Base-by-base conservation (phyloP, 192 early-diverging fungal genomes). In the Coemansia sp. region DNA sequence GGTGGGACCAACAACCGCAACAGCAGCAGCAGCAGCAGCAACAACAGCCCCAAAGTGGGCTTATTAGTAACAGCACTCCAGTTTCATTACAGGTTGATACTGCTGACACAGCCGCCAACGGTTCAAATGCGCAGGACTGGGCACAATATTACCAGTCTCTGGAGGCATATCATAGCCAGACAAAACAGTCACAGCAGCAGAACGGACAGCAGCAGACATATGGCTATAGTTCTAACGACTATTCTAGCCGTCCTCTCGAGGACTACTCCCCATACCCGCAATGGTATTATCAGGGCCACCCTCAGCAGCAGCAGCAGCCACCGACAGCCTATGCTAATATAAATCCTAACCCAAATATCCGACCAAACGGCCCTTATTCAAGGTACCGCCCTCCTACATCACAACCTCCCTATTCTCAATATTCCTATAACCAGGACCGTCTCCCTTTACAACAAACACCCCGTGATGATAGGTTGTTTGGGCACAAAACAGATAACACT, bases 111-210 rank as follows among this genome's bases (percentile, higher is more conserved):
- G 31, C 28, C 20, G 10, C 67, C 55, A 15, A 18, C 33, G 16
- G 31, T 20, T 56, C 53, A 7, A 33, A 56, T 33, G 59, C 68
- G 12, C 69, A 77, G 60, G 68, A 81, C 65, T 81, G 78, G 78
- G 59, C 78, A 23, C 72, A 75, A 33, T 81, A 81, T 34, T 81
- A 81, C 55, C 72, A 81, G 63, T 69, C 61, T 0, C 53, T 81
- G 4, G 78, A 81, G 43, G 30, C 72, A 8, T 79, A 69, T 52
- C 78, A 81, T 18, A 75, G 61, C 42, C 72, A 71, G 15, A 60
- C 52, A 0, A 37, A 62, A 16, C 67, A 49, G 21, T 57, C 57
- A 21, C 66, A 71, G 26, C 59, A 70, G 13, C 67, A 66, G 28
- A 59, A 75, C 25, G 66, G 68, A 40, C 64, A 66, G n/a, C 74